phyloP scores from a whole-genome alignment of 2,329 filamentous ascomycete species.

The Setomelanomma holmii region DNA sequence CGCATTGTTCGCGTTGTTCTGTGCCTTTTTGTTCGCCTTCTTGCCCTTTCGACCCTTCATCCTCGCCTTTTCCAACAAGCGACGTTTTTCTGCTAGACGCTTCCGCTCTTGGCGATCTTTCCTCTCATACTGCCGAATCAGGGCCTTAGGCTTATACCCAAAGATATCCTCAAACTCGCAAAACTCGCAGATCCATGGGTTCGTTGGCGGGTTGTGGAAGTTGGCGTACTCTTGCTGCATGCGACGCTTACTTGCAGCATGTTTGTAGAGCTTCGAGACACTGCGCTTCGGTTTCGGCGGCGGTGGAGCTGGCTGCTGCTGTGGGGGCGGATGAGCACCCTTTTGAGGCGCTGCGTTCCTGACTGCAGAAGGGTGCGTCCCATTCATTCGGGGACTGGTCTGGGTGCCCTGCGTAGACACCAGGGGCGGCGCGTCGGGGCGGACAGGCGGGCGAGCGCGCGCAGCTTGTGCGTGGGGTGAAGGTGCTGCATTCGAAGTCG shows the following conservation, averaged over 20 bases:
- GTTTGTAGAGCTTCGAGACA: conserved; percentile 72
- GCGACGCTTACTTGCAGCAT: conserved; percentile 79
- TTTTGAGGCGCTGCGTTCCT: conserved; percentile 46
- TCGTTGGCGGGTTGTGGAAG: conserved; percentile 77
- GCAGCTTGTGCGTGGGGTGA: conserved; percentile 26
- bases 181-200: conserved; percentile 96
- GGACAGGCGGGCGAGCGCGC: conserved; percentile 38
- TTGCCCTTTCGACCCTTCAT: conserved; percentile 90
- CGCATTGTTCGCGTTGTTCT: conserved; percentile 42
- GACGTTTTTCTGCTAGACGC: conserved; percentile 82
- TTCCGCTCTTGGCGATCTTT: conserved; percentile 88
- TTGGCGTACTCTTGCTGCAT: conserved; percentile 80
- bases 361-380: conserved; percentile 33
- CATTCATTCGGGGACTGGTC: conserved; percentile 61
- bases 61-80: conserved; percentile 90
- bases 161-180: conserved; percentile 98
- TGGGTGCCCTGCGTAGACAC: conserved; percentile 63
- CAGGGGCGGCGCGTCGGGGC: conserved; percentile 45
- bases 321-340: conserved; percentile 35
- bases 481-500: conserved; percentile 23
- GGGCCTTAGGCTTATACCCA: conserved; percentile 79
- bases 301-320: conserved; percentile 53
- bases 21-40: conserved; percentile 73
- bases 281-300: conserved; percentile 68
- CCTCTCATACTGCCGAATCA: conserved; percentile 92